These are phyloP conservation scores for Flaveria ramosissima DNA, from an alignment of 129 eudicot genomes.

Conservation along the genomic window DNA sequence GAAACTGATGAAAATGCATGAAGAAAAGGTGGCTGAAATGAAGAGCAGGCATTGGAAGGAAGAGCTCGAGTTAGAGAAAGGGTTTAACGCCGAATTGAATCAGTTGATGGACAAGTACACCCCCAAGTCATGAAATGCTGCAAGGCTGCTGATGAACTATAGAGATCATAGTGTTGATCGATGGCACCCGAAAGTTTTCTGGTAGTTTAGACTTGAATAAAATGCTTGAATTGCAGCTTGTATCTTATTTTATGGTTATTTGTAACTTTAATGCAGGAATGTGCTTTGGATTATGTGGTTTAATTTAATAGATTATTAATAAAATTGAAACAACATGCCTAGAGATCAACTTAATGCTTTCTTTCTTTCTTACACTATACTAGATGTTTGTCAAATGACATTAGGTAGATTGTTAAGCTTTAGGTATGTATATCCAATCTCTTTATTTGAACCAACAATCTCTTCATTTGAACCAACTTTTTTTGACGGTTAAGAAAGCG, in stretches of 20 bases:
- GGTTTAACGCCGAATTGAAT: slow-evolving; percentile 46
- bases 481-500: too few species aligned
- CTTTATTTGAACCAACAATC: too few species aligned
- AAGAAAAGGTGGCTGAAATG: slow-evolving; percentile 44
- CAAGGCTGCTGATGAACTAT: slow-evolving; percentile 10
- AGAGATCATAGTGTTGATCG: slow-evolving; percentile 8
- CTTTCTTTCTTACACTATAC: too few species aligned
- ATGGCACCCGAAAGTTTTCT: background rate
- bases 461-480: too few species aligned
- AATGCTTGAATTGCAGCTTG: background rate
- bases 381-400: too few species aligned
- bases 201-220: slow-evolving; percentile 2
- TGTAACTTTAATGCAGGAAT: background rate
- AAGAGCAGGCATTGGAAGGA: slow-evolving; percentile 53
- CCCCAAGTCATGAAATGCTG: slow-evolving; percentile 34
- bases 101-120: slow-evolving; percentile 60
- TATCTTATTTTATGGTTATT: background rate
- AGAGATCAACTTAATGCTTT: too few species aligned
- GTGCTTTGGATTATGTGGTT: background rate
- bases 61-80: slow-evolving; percentile 56
- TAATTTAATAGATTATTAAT: background rate
- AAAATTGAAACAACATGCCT: too few species aligned
- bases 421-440: too few species aligned
- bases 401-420: too few species aligned
- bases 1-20: slow-evolving; percentile 42